Evolutionary conservation across 176 grass and related monocot species (phyloP), one percentile per base, ranked within the genome.

Genomic region (Oryza australiensis): DNA sequence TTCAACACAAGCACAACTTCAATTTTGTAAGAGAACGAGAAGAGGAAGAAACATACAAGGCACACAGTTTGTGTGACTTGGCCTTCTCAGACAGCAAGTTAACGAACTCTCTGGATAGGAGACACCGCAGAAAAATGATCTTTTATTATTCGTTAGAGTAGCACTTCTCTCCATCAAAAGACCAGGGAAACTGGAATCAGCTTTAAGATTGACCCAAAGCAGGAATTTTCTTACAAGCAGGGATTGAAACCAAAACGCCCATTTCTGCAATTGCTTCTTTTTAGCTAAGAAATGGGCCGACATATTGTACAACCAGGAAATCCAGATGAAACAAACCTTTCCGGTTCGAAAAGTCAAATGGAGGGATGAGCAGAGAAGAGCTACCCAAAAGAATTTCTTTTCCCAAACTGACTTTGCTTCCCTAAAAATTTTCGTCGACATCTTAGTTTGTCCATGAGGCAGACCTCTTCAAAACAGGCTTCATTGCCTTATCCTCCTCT

Each of bases 381-480:
- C 88, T 68, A 67, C 30, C 63, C 40, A 15, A 83, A 83, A 80
- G 70, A 87, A 79, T 79, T 84, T 49, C 9, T 80, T 76, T 84
- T 82, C 68, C 59, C 60, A 68, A 30, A 48, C 68, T 59, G 68
- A 83, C 69, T 69, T 86, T 70, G 84, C 75, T 79, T 73, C 74
- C 74, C 68, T 70, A 83, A 64, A 67, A 79, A 22, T 77, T 89
- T 62, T 51, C 66, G 26, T 88, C 73, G 1, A 26, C 65, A 79
- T 89, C 80, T 94, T 72, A 94, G 68, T 63, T 69, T 49, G 92
- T 97, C 94, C 94, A 97, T 2, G 94, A 97, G 28, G 87, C 75
- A 1, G 94, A 97, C 83, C 94, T 85, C 65, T 45, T 89, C 78
- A 97, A 86, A 83, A 89, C 79, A 51, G 89, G 91, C 78, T 91